Percentiles rank a stretch among this genome's conserved stretches.
Evolutionary conservation across 2,329 filamentous ascomycete genomes (phyloP).

Genomic region (Apiospora pterosperma): DNA sequence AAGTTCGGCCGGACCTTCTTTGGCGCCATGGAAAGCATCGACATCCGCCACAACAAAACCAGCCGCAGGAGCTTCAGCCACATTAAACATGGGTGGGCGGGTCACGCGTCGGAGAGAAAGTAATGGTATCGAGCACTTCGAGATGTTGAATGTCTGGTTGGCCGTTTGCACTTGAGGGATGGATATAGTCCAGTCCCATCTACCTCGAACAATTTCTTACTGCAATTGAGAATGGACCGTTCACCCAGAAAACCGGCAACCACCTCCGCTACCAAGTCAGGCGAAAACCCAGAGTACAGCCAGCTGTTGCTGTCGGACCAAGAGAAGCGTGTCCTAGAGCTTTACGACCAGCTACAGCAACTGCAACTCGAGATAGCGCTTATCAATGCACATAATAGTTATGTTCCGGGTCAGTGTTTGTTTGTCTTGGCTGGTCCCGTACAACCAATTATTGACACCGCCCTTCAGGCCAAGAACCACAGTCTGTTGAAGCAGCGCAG

Average conservation of each 20-base stretch:
- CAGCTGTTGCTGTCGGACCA: conserved; percentile 58
- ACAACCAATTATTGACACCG: not conserved
- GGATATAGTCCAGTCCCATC: not conserved
- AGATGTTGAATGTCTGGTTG: too few relatives aligned
- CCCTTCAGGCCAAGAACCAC: conserved; percentile 3
- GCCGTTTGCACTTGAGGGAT: too few relatives aligned
- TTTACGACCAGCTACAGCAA: conserved; percentile 70
- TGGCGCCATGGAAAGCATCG: not conserved
- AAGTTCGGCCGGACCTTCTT: not conserved
- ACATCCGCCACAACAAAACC: not conserved
- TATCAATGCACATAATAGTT: conserved; percentile 46
- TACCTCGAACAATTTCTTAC: not conserved
- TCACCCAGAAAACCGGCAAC: not conserved
- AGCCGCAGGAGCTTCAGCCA: too few relatives aligned
- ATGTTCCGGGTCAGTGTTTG: conserved; percentile 30
- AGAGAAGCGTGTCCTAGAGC: conserved; percentile 63
- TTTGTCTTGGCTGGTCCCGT: conserved; percentile 9
- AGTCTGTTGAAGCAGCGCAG: conserved; percentile 51
- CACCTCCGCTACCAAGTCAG: not conserved
- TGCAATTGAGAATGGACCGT: not conserved
- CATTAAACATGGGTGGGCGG: too few relatives aligned
- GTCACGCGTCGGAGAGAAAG: too few relatives aligned
- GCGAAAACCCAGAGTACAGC: conserved; percentile 25
- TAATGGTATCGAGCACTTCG: too few relatives aligned
- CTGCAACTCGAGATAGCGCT: conserved; percentile 70